Percentiles rank a stretch among this genome's conserved stretches.
Conservation (phyloP, 768 basidiomycete species). For the Inosperma sp. region DNA sequence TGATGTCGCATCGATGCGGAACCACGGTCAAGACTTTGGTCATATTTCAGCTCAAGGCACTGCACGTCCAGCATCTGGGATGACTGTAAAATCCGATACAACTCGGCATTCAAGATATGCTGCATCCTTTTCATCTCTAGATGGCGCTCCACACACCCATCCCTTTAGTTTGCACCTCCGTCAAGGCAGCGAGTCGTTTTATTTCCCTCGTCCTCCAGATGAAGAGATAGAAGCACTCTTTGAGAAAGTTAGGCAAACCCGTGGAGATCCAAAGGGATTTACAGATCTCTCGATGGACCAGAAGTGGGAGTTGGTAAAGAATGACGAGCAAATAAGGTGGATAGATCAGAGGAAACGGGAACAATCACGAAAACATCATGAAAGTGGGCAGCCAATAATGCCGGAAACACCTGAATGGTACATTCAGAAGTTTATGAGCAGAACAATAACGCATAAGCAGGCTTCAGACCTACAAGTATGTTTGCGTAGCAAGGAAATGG, state of each 20-base stretch:
- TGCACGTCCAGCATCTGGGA: conserved; percentile 46
- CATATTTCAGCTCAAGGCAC: conserved; percentile 34
- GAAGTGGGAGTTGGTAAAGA: conserved; percentile 90
- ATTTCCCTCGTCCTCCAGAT: conserved; percentile 70
- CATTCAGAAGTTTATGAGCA: conserved; percentile 84
- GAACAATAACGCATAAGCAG: conserved; percentile 77
- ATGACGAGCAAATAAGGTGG: conserved; percentile 77
- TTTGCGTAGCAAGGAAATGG: conserved; percentile 73
- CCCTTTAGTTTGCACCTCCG: conserved; percentile 53
- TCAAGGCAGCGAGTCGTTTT: conserved; percentile 52
- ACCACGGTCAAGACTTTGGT: conserved; percentile 54
- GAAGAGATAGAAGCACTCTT: conserved; percentile 82
- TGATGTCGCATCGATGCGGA: conserved; percentile 50
- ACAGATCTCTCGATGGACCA: conserved; percentile 66
- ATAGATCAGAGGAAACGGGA: conserved; percentile 64
- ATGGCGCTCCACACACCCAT: conserved; percentile 40
- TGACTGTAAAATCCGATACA: conserved; percentile 53
- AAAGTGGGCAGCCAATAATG: conserved; percentile 52
- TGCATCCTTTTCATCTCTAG: conserved; percentile 48
- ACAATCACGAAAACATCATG: conserved; percentile 54
- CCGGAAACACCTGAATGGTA: conserved; percentile 90
- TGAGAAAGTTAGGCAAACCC: conserved; percentile 65
- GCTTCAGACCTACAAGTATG: conserved; percentile 72
- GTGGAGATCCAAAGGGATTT: conserved; percentile 43
- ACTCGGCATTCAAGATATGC: conserved; percentile 62